These are phyloP conservation scores for Saccharomycopsis javanensis DNA, from an alignment of 805 yeast species.

Conservation along the genomic window DNA sequence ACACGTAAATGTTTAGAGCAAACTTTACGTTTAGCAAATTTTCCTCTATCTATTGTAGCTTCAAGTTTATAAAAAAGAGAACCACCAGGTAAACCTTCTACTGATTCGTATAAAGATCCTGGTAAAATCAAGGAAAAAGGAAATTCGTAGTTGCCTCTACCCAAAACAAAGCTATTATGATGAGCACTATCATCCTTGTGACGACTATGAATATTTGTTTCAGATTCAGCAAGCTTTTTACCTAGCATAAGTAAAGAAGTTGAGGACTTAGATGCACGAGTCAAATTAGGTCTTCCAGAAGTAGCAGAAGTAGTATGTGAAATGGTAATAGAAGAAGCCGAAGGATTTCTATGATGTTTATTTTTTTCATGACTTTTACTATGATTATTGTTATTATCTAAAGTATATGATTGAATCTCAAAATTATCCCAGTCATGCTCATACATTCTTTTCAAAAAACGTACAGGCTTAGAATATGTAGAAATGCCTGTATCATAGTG, in stretches of 20 bases:
- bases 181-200: background rate
- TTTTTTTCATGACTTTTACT: background rate
- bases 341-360: background rate
- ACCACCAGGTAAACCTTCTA: conserved; percentile 82
- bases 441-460: conserved; percentile 53
- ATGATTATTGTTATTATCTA: conserved; percentile 18
- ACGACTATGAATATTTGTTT: background rate
- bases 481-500: conserved; percentile 36
- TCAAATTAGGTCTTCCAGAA: background rate
- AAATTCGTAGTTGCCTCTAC: conserved; percentile 77
- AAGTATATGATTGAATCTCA: conserved; percentile 38
- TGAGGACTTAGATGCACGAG: conserved; percentile 8
- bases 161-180: conserved; percentile 29
- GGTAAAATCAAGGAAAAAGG: conserved; percentile 83
- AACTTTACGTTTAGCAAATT: conserved; percentile 54
- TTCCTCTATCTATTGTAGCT: conserved; percentile 75
- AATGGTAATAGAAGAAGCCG: background rate
- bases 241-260: conserved; percentile 8
- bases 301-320: background rate
- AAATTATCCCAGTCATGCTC: conserved; percentile 73
- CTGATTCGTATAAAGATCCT: conserved; percentile 76
- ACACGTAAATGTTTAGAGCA: conserved; percentile 69
- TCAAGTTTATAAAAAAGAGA: conserved; percentile 62
- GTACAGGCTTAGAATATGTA: conserved; percentile 34
- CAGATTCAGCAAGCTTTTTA: background rate